phyloP scores from a whole-genome alignment of 495 filamentous ascomycete species.

The Tuber indicum region DNA sequence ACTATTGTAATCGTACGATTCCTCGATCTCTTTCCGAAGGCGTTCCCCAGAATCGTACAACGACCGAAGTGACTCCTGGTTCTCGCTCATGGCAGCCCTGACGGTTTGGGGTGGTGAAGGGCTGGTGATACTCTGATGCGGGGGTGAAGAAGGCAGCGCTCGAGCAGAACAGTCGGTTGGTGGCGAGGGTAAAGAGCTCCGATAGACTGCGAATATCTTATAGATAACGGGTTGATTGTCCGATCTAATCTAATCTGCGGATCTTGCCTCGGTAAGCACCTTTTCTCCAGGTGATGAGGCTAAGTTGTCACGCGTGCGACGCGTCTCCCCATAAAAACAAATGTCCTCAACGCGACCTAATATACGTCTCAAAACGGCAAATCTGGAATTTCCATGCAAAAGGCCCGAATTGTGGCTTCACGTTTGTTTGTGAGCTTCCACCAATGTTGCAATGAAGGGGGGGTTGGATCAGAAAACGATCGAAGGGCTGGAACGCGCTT shows the following conservation, averaged over 20 bases:
- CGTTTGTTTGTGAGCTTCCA: background rate
- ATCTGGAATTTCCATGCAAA: background rate
- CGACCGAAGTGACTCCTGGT: slow-evolving; percentile 27
- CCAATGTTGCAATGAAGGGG: no score
- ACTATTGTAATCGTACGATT: slow-evolving; percentile 51
- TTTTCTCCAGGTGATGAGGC: background rate
- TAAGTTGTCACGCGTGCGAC: background rate
- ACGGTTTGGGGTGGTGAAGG: background rate
- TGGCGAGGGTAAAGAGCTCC: background rate
- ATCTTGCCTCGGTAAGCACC: slow-evolving; percentile 7
- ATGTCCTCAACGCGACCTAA: background rate
- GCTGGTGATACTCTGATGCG: background rate
- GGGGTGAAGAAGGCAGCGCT: background rate
- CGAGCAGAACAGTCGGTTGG: background rate
- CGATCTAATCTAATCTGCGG: slow-evolving; percentile 27
- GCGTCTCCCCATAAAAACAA: slow-evolving; percentile 7
- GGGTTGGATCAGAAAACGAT: no score
- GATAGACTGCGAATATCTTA: no score
- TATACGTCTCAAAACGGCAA: background rate
- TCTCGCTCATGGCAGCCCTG: slow-evolving; percentile 18
- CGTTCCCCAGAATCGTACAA: slow-evolving; percentile 25
- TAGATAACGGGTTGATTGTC: background rate
- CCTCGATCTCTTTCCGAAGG: slow-evolving; percentile 28
- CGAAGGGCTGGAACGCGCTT: no score
- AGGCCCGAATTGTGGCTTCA: background rate